Base-by-base conservation (phyloP, 345 rosid species). In the Brassica nigra region DNA sequence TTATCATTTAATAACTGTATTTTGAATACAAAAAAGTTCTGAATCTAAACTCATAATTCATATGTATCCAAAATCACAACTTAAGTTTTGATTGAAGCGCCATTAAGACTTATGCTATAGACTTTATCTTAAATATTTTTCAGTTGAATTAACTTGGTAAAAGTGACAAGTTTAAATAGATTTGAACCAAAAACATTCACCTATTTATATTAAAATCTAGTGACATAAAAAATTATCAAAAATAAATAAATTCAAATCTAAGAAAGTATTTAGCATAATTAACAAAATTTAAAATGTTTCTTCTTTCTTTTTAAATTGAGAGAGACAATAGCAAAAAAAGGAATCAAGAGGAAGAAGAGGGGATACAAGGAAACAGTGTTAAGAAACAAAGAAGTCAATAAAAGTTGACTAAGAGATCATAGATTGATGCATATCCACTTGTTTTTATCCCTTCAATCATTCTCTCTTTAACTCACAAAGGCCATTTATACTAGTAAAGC, bases 391-490 rank as follows among this genome's bases (percentile, higher is more conserved):
- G 7, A 79, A 80, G 83, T 80, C 76, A 80, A 80, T 6, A 80
- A 80, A 73, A 76, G 39, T 80, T 63, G 74, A 80, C 69, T 61
- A n/a, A 49, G 78, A 47, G 55, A 47, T 47, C 3, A 47, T 47
- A 47, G 54, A 73, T 68, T 74, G 4, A 1, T 2, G 27, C 61
- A 63, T 75, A 80, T 75, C 83, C 83, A 80, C 80, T 80, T 75
- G 79, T 80, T 75, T 80, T 79, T 34, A 54, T 62, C 58, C 20
- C 34, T 14, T 74, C 79, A 80, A 80, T 80, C 83, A 80, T 74
- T 75, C 78, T 30, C 70, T 47, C 55, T 61, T 62, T 64, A 2
- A 34, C 44, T 66, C 74, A 10, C 42, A 79, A 37, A 77, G 62
- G 7, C 77, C 49, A 78, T 73, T 73, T 78, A 12, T 15, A 68